Percentiles rank a stretch among this genome's conserved stretches.
These are phyloP conservation scores for Diplodia scrobiculata DNA, from an alignment of 2,329 filamentous ascomycete species.

Conservation along the genomic window DNA sequence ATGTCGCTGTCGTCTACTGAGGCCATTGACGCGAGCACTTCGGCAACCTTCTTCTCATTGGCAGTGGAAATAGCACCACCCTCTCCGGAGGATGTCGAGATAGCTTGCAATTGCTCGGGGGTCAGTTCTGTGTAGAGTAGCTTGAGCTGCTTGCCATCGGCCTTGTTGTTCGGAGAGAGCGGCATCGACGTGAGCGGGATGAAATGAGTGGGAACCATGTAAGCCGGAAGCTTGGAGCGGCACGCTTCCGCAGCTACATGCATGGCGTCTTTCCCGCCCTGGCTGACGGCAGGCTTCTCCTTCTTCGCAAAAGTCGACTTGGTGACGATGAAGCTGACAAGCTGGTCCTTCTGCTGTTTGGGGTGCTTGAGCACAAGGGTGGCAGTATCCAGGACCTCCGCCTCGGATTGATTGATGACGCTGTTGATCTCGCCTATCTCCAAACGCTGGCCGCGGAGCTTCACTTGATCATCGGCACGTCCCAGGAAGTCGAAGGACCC, in stretches of 20 bases:
- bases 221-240: conserved; percentile 68
- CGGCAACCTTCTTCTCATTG: conserved; percentile 54
- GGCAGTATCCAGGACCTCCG: conserved; percentile 66
- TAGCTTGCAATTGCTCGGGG: conserved; percentile 61
- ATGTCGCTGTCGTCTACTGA: conserved; percentile 51
- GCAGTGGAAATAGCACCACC: conserved; percentile 39
- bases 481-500: conserved; percentile 85
- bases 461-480: conserved; percentile 87
- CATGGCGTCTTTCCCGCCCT: conserved; percentile 30
- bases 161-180: conserved; percentile 86
- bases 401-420: conserved; percentile 65
- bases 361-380: conserved; percentile 75
- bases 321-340: conserved; percentile 70
- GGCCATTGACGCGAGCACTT: conserved; percentile 59
- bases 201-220: conserved; percentile 90
- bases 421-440: conserved; percentile 92
- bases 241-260: conserved; percentile 58
- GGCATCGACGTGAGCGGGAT: conserved; percentile 72
- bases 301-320: conserved; percentile 31
- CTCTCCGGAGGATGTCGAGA: conserved; percentile 41
- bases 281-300: conserved; percentile 34
- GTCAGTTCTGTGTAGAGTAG: conserved; percentile 65
- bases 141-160: conserved; percentile 71
- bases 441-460: conserved; percentile 82
- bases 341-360: conserved; percentile 74